These are phyloP conservation scores for Eucalyptus regnans DNA, from an alignment of 345 rosid genomes.

Conservation along the genomic window DNA sequence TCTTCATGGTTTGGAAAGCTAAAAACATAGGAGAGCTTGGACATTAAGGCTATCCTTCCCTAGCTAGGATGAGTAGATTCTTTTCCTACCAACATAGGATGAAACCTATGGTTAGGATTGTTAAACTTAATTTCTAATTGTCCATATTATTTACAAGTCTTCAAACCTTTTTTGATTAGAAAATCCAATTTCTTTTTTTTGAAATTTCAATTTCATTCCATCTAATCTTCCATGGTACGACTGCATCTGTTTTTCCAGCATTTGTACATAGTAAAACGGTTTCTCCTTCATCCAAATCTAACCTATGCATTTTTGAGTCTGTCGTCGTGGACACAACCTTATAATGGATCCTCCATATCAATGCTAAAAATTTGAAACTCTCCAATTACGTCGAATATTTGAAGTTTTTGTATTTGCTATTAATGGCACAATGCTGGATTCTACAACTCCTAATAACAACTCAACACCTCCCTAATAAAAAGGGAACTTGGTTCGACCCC, in stretches of 20 bases:
- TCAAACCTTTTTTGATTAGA: not conserved
- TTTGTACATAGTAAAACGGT: fast-evolving
- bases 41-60: not conserved
- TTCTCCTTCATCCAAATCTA: not conserved
- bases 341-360: not conserved
- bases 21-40: not conserved
- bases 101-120: not conserved
- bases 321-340: not conserved
- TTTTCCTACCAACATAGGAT: not conserved
- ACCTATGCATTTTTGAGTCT: too few relatives aligned
- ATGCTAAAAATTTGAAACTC: too few relatives aligned
- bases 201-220: not conserved
- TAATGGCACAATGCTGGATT: too few relatives aligned
- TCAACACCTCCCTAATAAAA: too few relatives aligned
- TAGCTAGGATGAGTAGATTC: not conserved
- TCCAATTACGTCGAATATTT: not conserved
- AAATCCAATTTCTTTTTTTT: not conserved
- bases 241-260: fast-evolving
- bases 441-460: too few relatives aligned
- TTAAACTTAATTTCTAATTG: not conserved
- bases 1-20: not conserved
- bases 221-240: fast-evolving
- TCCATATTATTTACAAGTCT: not conserved
- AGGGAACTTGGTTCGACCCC: too few relatives aligned
- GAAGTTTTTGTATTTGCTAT: too few relatives aligned